These are phyloP conservation scores for Rhizopogon rudus DNA, from an alignment of 768 basidiomycete species.

Conservation along the genomic window DNA sequence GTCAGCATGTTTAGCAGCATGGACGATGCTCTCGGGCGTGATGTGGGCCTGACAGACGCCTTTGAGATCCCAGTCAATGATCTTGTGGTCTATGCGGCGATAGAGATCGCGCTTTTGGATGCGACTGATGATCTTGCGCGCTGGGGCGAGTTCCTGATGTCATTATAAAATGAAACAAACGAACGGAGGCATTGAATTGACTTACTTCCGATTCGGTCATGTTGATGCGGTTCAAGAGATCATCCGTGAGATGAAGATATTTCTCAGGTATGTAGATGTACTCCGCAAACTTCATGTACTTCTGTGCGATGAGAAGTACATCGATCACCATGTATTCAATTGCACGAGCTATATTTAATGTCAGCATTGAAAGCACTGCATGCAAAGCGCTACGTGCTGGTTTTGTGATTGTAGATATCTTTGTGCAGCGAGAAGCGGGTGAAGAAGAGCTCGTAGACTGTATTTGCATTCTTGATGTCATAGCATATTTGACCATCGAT, in stretches of 20 bases:
- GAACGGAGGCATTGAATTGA: background rate
- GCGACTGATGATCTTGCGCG: constrained; percentile 59
- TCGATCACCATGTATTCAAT: constrained; percentile 87
- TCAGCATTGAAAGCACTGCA: background rate
- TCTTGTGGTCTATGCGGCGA: constrained; percentile 61
- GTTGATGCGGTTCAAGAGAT: constrained; percentile 59
- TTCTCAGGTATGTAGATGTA: constrained; percentile 51
- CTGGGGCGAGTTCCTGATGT: constrained; percentile 49
- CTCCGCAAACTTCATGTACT: constrained; percentile 53
- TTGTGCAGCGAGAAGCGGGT: constrained; percentile 81
- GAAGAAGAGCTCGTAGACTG: constrained; percentile 68
- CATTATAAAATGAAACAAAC: no score
- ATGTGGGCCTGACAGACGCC: constrained; percentile 20
- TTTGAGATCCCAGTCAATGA: constrained; percentile 32
- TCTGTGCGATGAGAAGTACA: constrained; percentile 65
- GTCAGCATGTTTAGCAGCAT: constrained; percentile 29
- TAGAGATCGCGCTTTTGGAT: constrained; percentile 65
- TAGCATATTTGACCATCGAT: constrained; percentile 75
- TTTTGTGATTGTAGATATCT: constrained; percentile 78
- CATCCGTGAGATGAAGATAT: constrained; percentile 65
- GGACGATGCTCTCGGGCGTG: constrained; percentile 40
- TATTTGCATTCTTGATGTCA: constrained; percentile 75
- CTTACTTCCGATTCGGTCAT: constrained; percentile 32
- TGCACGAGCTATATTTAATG: constrained; percentile 49
- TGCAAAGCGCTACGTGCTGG: constrained; percentile 35